Evolutionary conservation across 2,329 filamentous ascomycete genomes (phyloP).

Genomic region (Helminthosporium solani): DNA sequence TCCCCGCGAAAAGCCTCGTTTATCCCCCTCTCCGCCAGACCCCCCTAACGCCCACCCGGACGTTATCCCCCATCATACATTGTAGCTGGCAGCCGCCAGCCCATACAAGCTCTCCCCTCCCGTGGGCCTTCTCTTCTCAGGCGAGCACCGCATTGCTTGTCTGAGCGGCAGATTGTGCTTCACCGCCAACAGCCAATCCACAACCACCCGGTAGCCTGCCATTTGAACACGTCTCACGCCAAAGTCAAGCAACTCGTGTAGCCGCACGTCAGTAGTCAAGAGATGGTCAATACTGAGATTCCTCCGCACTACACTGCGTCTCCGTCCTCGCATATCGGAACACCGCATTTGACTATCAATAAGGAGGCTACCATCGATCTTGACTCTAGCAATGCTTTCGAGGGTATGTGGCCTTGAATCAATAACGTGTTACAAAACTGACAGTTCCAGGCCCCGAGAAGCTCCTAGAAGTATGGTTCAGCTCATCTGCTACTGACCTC

Average conservation of each 20-base stretch:
- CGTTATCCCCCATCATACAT: constrained; percentile 54
- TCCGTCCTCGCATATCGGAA: constrained; percentile 72
- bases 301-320: constrained; percentile 81
- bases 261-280: constrained; percentile 44
- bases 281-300: constrained; percentile 83
- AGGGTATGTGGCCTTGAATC: too few species aligned
- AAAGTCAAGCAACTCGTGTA: constrained; percentile 12
- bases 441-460: constrained; percentile 99
- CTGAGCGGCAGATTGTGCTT: constrained; percentile 98
- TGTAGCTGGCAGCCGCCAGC: constrained; percentile 90
- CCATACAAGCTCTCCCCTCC: constrained; percentile 56
- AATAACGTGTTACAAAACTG: too few species aligned
- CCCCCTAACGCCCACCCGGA: constrained; percentile 84
- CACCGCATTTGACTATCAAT: constrained; percentile 93
- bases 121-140: constrained; percentile 97
- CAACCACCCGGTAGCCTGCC: constrained; percentile 8
- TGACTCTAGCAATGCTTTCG: constrained; percentile 94
- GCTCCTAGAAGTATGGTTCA: constrained; percentile 97
- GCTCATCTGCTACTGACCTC: constrained; percentile 71
- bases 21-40: constrained; percentile 78
- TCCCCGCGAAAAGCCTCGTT: constrained; percentile 78
- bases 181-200: constrained; percentile 50
- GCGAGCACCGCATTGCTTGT: constrained; percentile 92
- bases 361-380: constrained; percentile 89
- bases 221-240: constrained; percentile 11